phyloP scores from a whole-genome alignment of 2,329 filamentous ascomycete species.

The Apiospora koreana region DNA sequence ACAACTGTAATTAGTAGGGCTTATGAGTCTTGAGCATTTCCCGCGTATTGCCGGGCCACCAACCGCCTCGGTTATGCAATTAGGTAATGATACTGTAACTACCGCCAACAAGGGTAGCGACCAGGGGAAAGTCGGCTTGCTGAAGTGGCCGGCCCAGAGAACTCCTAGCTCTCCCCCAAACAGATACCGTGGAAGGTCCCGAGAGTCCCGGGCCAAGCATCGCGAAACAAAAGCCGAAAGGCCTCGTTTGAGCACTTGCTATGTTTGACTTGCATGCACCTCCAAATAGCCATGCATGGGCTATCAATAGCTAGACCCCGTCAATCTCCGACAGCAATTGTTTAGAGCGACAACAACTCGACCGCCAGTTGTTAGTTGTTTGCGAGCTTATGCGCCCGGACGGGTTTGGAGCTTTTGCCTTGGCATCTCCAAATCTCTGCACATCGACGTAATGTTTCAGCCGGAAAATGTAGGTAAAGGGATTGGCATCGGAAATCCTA shows the following conservation, averaged over 20 bases:
- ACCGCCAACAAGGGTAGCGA: background rate
- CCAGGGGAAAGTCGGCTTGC: constrained; percentile 1
- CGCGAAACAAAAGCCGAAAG: constrained; percentile 4
- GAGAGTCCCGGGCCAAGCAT: constrained; percentile 4
- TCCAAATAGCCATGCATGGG: background rate
- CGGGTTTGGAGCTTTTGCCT: constrained; percentile 3
- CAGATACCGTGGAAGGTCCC: background rate
- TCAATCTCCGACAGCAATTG: background rate
- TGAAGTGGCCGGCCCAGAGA: background rate
- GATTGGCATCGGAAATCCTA: background rate
- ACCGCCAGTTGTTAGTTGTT: constrained; percentile 6
- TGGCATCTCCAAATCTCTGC: constrained; percentile 3
- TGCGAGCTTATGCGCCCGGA: background rate
- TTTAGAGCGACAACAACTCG: background rate
- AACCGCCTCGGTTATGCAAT: constrained; percentile 2
- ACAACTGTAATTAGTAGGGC: background rate
- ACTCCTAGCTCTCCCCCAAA: background rate
- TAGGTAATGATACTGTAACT: background rate
- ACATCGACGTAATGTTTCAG: constrained; percentile 5
- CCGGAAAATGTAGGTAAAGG: background rate
- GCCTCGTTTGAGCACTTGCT: background rate
- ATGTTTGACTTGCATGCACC: background rate
- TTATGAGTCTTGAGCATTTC: background rate
- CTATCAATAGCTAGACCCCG: background rate
- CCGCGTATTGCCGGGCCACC: background rate